These are phyloP conservation scores for Monilinia polystroma DNA, from an alignment of 2,329 filamentous ascomycete species.

Conservation along the genomic window DNA sequence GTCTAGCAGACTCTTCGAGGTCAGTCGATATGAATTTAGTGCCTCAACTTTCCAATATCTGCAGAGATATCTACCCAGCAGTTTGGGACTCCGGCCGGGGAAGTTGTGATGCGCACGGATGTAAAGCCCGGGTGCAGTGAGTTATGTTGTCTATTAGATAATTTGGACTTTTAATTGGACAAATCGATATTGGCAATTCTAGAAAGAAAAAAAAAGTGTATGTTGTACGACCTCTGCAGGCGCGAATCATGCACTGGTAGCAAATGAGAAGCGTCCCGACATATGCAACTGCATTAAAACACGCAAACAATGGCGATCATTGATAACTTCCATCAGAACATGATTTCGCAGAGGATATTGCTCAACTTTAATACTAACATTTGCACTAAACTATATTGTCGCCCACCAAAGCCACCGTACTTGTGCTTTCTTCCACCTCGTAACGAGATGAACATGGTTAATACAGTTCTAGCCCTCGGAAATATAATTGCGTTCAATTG, in stretches of 20 bases:
- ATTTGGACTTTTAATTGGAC: slow-evolving; percentile 11
- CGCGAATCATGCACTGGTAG: slow-evolving; percentile 18
- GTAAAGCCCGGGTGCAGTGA: slow-evolving; percentile 22
- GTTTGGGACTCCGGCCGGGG: slow-evolving; percentile 22
- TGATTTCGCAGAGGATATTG: slow-evolving; percentile 16
- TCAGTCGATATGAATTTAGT: slow-evolving; percentile 19
- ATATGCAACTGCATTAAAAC: slow-evolving; percentile 22
- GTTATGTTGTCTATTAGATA: slow-evolving; percentile 8
- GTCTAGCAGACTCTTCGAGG: slow-evolving; percentile 17
- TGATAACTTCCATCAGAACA: slow-evolving; percentile 16
- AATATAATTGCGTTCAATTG: slow-evolving; percentile 19
- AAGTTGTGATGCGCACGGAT: slow-evolving; percentile 21
- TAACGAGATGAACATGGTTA: slow-evolving; percentile 16
- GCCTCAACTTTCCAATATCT: slow-evolving; percentile 15
- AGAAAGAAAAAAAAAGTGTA: slow-evolving; percentile 18
- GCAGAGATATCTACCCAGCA: slow-evolving; percentile 19
- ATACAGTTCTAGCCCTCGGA: slow-evolving; percentile 14
- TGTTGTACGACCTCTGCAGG: slow-evolving; percentile 22
- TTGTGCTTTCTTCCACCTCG: slow-evolving; percentile 11
- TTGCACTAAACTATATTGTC: slow-evolving; percentile 17
- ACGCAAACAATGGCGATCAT: slow-evolving; percentile 22
- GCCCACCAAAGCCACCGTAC: slow-evolving; percentile 15
- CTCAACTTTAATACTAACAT: slow-evolving; percentile 23
- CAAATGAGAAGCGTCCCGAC: slow-evolving; percentile 25
- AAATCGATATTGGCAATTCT: slow-evolving; percentile 11